These are phyloP conservation scores for Scopulariopsis brevicaulis DNA, from an alignment of 2,329 filamentous ascomycete genomes.

Conservation along the genomic window DNA sequence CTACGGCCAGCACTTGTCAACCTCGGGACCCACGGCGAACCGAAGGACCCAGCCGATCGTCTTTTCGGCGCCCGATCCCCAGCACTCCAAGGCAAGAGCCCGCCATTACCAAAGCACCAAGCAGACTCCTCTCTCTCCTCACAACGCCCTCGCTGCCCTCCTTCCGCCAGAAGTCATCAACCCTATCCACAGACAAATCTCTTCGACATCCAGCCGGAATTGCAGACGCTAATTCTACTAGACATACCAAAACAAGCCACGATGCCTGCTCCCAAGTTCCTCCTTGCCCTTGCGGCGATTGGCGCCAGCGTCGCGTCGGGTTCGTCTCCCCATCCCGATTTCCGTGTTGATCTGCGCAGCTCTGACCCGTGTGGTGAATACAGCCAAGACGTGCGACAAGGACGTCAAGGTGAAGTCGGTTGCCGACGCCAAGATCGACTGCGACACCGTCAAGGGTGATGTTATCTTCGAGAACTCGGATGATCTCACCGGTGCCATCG, in stretches of 20 bases:
- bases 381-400: slow-evolving; percentile 9
- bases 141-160: neutral
- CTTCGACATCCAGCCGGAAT: neutral
- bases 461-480: slow-evolving; percentile 24
- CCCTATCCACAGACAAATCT: neutral
- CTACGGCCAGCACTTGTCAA: neutral
- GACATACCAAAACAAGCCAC: slow-evolving; percentile 13
- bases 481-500: slow-evolving; percentile 36
- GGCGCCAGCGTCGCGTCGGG: slow-evolving; percentile 27
- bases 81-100: neutral
- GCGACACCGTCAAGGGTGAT: slow-evolving; percentile 53
- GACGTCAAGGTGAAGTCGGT: slow-evolving; percentile 37
- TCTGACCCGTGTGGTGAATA: neutral
- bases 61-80: neutral
- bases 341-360: neutral
- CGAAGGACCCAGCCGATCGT: neutral
- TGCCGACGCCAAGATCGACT: slow-evolving; percentile 51
- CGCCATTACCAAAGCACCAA: neutral
- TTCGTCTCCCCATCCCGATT: slow-evolving; percentile 15
- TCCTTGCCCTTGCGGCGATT: slow-evolving; percentile 32
- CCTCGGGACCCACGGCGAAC: neutral
- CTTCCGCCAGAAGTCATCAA: neutral
- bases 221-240: neutral
- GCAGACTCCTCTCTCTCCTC: neutral
- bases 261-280: slow-evolving; percentile 33